These are phyloP conservation scores for Penicillium steckii DNA, from an alignment of 495 filamentous ascomycete species.

Conservation along the genomic window DNA sequence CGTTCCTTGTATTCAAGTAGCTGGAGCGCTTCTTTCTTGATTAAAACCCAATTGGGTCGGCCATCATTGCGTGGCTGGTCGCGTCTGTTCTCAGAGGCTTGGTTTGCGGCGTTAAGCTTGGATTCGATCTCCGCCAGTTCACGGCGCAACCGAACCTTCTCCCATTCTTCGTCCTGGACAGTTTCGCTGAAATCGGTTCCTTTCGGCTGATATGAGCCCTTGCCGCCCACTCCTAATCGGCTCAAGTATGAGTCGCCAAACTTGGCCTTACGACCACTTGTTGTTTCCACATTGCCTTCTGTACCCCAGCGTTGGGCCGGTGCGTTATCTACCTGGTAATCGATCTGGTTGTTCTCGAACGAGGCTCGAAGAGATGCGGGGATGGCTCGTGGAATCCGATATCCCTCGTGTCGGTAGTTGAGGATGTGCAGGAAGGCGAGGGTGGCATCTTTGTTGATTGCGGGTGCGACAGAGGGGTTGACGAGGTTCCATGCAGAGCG, in stretches of 20 bases:
- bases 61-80: conserved; percentile 57
- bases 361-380: conserved; percentile 84
- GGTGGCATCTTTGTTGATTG: conserved; percentile 90
- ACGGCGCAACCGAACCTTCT: conserved; percentile 91
- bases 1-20: conserved; percentile 62
- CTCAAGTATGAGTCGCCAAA: conserved; percentile 96
- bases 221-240: conserved; percentile 80
- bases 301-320: conserved; percentile 66
- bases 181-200: conserved; percentile 85
- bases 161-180: conserved; percentile 84
- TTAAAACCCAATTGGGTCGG: conserved; percentile 61
- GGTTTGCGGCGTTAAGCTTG: conserved; percentile 75
- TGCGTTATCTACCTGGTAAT: conserved; percentile 84
- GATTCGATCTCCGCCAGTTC: conserved; percentile 85
- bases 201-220: conserved; percentile 62
- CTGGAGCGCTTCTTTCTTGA: conserved; percentile 91
- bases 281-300: conserved; percentile 67
- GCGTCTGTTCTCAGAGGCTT: conserved; percentile 55
- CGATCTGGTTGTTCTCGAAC: conserved; percentile 92
- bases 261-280: conserved; percentile 85
- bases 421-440: conserved; percentile 96
- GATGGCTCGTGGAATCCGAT: conserved; percentile 88
- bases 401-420: conserved; percentile 92
- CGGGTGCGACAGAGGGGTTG: conserved; percentile 74
- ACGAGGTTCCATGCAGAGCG: conserved; percentile 95